phyloP scores from a whole-genome alignment of 345 rosid species.

The Theobroma cacao region DNA sequence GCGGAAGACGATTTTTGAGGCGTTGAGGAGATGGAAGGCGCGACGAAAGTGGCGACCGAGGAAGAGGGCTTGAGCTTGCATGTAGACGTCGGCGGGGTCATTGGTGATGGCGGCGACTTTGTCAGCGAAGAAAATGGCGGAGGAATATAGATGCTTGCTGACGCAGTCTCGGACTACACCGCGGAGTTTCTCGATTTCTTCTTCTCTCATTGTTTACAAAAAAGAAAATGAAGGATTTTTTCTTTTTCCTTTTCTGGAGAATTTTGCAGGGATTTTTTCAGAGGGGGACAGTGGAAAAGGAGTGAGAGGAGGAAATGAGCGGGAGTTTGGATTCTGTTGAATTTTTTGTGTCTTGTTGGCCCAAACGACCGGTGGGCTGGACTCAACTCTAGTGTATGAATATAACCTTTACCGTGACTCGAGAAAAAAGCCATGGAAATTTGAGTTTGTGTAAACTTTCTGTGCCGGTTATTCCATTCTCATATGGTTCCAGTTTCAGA shows the following conservation, averaged over 20 bases:
- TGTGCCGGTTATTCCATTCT: too few relatives aligned
- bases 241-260: neutral
- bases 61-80: constrained; percentile 95
- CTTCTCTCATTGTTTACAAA: constrained; percentile 68
- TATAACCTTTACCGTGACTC: too few relatives aligned
- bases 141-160: constrained; percentile 94
- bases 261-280: neutral
- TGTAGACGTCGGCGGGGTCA: constrained; percentile 85
- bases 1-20: constrained; percentile 84
- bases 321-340: constrained; percentile 19
- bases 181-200: constrained; percentile 81
- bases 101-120: constrained; percentile 78
- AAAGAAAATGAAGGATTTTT: neutral
- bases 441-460: too few relatives aligned
- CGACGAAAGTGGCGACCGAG: constrained; percentile 95
- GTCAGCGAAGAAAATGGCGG: constrained; percentile 95
- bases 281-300: constrained; percentile 14
- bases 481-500: too few relatives aligned
- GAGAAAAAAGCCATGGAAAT: too few relatives aligned
- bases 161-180: constrained; percentile 93
- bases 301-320: constrained; percentile 24
- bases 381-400: too few relatives aligned
- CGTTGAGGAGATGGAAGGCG: constrained; percentile 86
- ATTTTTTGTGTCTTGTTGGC: neutral
- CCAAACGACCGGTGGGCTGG: neutral